These are phyloP conservation scores for Aspergillus fumigatiaffinis DNA, from an alignment of 2,329 filamentous ascomycete genomes.

Conservation along the genomic window DNA sequence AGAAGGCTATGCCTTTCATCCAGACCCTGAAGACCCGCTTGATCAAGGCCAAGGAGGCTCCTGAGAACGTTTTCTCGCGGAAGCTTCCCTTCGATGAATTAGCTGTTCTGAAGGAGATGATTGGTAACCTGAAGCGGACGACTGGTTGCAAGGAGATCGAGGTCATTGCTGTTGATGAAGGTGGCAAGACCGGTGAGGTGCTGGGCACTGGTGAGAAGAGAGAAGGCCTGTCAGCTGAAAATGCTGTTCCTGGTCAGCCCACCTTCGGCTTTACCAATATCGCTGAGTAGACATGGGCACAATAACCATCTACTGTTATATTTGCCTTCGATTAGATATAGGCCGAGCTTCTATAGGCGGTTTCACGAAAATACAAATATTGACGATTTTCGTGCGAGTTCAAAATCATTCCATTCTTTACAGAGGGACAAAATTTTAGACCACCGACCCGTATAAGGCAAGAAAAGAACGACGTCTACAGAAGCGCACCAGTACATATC, in stretches of 20 bases:
- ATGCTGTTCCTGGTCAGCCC: slow-evolving; percentile 75
- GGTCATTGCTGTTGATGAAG: slow-evolving; percentile 65
- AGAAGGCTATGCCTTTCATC: slow-evolving; percentile 97
- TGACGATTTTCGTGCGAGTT: not conserved
- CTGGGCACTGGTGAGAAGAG: slow-evolving; percentile 51
- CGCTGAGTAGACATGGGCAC: slow-evolving; percentile 33
- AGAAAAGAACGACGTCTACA: not conserved
- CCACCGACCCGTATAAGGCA: not conserved
- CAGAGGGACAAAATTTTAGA: no score
- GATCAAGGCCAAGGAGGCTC: slow-evolving; percentile 60
- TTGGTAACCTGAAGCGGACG: slow-evolving; percentile 71
- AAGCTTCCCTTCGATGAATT: slow-evolving; percentile 86
- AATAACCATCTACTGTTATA: not conserved
- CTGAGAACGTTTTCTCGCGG: slow-evolving; percentile 69
- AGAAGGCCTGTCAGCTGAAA: slow-evolving; percentile 61
- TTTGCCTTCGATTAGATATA: not conserved
- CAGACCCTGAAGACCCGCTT: slow-evolving; percentile 82
- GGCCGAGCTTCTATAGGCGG: not conserved
- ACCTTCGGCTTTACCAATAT: slow-evolving; percentile 85
- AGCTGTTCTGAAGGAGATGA: slow-evolving; percentile 70
- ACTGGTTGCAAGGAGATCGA: slow-evolving; percentile 68
- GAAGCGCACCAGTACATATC: not conserved
- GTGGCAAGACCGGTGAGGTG: slow-evolving; percentile 47
- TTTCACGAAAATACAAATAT: not conserved
- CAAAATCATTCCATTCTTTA: not conserved